These are phyloP conservation scores for Calonectria multiphialidica DNA, from an alignment of 2,329 filamentous ascomycete genomes.

Conservation along the genomic window DNA sequence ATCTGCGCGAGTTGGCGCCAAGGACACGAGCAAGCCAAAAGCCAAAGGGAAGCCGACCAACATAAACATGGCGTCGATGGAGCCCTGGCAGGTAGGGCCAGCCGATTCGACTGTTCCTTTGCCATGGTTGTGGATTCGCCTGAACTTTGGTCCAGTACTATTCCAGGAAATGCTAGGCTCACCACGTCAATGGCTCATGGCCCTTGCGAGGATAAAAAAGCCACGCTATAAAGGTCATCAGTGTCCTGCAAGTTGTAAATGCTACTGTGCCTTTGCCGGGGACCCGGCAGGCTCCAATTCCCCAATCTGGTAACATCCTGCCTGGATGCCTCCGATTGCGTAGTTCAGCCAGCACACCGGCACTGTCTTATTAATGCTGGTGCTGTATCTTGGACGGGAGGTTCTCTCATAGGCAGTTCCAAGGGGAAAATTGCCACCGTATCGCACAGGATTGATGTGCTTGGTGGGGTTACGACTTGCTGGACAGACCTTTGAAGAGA, in stretches of 20 bases:
- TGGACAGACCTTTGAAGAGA: background rate
- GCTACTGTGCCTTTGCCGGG: slow-evolving; percentile 37
- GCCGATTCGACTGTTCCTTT: background rate
- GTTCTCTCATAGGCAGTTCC: background rate
- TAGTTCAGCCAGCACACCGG: slow-evolving; percentile 20
- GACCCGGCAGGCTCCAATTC: slow-evolving; percentile 35
- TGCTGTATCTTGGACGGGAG: background rate
- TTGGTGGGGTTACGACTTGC: background rate
- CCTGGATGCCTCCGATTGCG: slow-evolving; percentile 34
- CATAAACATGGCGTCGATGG: background rate
- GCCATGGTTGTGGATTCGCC: slow-evolving; percentile 1
- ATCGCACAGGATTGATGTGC: background rate
- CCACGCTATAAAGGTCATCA: slow-evolving; percentile 26
- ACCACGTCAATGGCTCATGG: slow-evolving; percentile 12
- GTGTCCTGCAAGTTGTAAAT: slow-evolving; percentile 18
- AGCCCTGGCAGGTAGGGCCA: background rate
- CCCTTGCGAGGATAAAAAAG: slow-evolving; percentile 8
- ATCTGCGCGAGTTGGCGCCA: slow-evolving; percentile 1
- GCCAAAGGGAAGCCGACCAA: background rate
- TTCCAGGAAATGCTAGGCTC: background rate
- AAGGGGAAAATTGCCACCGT: background rate
- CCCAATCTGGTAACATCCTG: slow-evolving; percentile 30
- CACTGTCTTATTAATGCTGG: background rate
- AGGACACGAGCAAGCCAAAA: slow-evolving; percentile 2
- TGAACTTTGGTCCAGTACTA: background rate